These are phyloP conservation scores for Diaporthe sp. DNA, from an alignment of 2,329 filamentous ascomycete genomes.

Conservation along the genomic window DNA sequence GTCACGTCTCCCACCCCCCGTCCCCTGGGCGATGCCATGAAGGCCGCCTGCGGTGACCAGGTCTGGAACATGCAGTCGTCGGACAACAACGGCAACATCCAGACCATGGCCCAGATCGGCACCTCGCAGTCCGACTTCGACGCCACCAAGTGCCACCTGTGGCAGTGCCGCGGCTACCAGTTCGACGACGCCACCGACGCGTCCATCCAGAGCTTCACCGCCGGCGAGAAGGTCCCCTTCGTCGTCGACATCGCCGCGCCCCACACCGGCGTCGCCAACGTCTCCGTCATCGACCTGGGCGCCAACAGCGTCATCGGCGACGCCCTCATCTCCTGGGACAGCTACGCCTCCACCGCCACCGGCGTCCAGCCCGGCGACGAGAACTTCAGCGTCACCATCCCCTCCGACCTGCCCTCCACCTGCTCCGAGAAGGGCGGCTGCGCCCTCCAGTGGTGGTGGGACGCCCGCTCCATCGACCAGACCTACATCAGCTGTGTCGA, in stretches of 20 bases:
- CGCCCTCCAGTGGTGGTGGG: slow-evolving; percentile 70
- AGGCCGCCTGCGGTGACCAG: slow-evolving; percentile 66
- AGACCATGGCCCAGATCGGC: slow-evolving; percentile 66
- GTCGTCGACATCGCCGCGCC: slow-evolving; percentile 63
- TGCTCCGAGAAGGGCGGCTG: slow-evolving; percentile 61
- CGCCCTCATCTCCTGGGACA: slow-evolving; percentile 61
- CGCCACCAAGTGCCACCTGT: slow-evolving; percentile 62
- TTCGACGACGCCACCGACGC: slow-evolving; percentile 65
- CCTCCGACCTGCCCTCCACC: slow-evolving; percentile 58
- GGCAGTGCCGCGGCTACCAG: slow-evolving; percentile 71
- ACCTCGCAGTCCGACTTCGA: slow-evolving; percentile 62
- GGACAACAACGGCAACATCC: slow-evolving; percentile 70
- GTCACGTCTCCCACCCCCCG: slow-evolving; percentile 63
- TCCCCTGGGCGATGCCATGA: slow-evolving; percentile 65
- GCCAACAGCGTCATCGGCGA: slow-evolving; percentile 63
- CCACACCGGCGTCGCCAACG: slow-evolving; percentile 68
- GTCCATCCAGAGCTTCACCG: slow-evolving; percentile 65
- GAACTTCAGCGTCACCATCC: slow-evolving; percentile 68
- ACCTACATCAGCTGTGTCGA: slow-evolving; percentile 71
- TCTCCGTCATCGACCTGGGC: slow-evolving; percentile 65
- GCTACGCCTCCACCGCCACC: slow-evolving; percentile 63
- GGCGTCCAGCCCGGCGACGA: slow-evolving; percentile 60
- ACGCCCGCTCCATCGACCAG: slow-evolving; percentile 59
- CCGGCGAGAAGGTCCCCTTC: slow-evolving; percentile 61
- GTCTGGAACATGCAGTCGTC: slow-evolving; percentile 65